A percentile compares a stretch with the other conserved stretches of the same genome.
These are phyloP conservation scores for Phytophthora pistaciae DNA, from an alignment of 352 stramenopile genomes.

Conservation along the genomic window DNA sequence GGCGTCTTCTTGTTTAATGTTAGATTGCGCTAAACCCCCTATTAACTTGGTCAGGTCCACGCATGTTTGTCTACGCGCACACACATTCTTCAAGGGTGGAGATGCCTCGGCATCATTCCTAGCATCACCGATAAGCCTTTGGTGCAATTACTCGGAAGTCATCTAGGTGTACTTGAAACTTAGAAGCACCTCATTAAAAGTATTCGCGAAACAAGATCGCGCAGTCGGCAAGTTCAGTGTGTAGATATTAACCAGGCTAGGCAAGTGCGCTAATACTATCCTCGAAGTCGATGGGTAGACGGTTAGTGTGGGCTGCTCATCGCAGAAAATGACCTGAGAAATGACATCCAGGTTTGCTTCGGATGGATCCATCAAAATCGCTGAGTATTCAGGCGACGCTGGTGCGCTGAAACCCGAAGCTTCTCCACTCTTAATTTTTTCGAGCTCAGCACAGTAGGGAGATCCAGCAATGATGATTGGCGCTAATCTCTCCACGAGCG, in stretches of 20 bases:
- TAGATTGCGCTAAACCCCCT: no score
- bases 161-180: no score
- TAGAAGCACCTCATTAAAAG: no score
- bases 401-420: not conserved
- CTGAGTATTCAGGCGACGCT: not conserved
- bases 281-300: constrained; percentile 18
- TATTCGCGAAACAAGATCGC: no score
- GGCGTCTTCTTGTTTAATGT: no score
- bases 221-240: no score
- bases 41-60: no score
- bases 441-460: not conserved
- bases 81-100: no score
- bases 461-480: not conserved
- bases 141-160: no score
- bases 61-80: no score
- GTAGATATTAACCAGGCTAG: not conserved
- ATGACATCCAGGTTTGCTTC: constrained; percentile 16
- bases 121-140: no score
- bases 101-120: no score
- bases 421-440: constrained; percentile 1
- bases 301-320: not conserved
- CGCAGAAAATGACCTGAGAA: constrained; percentile 7
- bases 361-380: constrained; percentile 14
- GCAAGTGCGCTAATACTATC: constrained; percentile 19
- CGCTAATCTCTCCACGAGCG: not conserved